phyloP scores from a whole-genome alignment of 2,329 filamentous ascomycete genomes.

The Phaeosphaeriaceae sp. region DNA sequence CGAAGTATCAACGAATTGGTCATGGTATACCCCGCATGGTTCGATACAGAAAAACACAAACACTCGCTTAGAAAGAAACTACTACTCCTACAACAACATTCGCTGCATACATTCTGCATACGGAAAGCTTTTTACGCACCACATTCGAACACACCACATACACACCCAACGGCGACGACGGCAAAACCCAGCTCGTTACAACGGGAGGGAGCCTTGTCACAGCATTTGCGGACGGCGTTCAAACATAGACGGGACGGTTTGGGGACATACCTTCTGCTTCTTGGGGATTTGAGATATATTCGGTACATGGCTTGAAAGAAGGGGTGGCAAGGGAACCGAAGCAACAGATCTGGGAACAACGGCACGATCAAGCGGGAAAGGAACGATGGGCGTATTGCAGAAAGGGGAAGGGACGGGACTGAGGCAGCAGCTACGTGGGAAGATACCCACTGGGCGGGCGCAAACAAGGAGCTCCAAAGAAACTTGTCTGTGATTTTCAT shows the following conservation, averaged over 20 bases:
- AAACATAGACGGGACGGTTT: slow-evolving; percentile 21
- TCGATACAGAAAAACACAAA: slow-evolving; percentile 21
- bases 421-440: slow-evolving; percentile 8
- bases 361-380: not conserved
- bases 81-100: not conserved
- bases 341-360: not conserved
- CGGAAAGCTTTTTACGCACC: not conserved
- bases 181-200: slow-evolving; percentile 4
- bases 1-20: slow-evolving; percentile 39
- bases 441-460: not conserved
- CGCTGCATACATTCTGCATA: not conserved
- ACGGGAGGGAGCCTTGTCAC: slow-evolving; percentile 13
- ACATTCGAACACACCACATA: not conserved
- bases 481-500: not conserved
- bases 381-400: not conserved
- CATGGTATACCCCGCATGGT: slow-evolving; percentile 34
- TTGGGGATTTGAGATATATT: slow-evolving; percentile 17
- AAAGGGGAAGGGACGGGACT: slow-evolving; percentile 12
- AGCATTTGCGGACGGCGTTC: slow-evolving; percentile 41
- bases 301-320: slow-evolving; percentile 18
- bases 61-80: not conserved
- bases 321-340: not conserved
- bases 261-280: slow-evolving; percentile 17
- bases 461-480: not conserved
- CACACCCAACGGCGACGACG: not conserved